A percentile compares a stretch with the other conserved stretches of the same genome.
Evolutionary conservation across 1,139 yeast genomes (phyloP).

Genomic region (Zygotorulaspora mrakii): DNA sequence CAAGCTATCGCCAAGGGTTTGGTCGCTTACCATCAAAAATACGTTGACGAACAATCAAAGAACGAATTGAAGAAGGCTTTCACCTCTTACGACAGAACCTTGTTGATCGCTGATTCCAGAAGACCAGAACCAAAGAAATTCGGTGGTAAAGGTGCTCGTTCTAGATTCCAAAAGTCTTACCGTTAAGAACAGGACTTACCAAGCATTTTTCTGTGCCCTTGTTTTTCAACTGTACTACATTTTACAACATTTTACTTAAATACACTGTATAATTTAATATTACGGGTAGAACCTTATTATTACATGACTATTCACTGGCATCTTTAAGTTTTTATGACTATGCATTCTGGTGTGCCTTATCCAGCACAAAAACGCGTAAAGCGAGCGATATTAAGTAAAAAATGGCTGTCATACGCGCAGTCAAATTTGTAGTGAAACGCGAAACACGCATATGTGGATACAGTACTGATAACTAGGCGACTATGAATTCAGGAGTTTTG

Average conservation of each 20-base stretch:
- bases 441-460: too few species aligned
- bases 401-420: too few species aligned
- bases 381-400: too few species aligned
- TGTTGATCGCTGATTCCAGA: constrained; percentile 99
- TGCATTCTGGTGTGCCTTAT: too few species aligned
- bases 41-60: constrained; percentile 98
- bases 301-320: neutral
- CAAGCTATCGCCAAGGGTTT: constrained; percentile 99
- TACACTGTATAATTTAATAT: constrained; percentile 35
- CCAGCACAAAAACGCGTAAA: too few species aligned
- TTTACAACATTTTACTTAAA: constrained; percentile 25
- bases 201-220: constrained; percentile 18
- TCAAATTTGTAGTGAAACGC: too few species aligned
- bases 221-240: constrained; percentile 20
- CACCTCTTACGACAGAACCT: constrained; percentile 97
- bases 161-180: constrained; percentile 99
- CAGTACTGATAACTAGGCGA: too few species aligned
- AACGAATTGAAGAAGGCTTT: constrained; percentile 98
- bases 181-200: constrained; percentile 57
- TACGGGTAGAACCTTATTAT: constrained; percentile 29
- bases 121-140: constrained; percentile 99
- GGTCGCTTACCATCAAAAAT: constrained; percentile 99
- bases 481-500: too few species aligned
- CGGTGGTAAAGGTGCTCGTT: constrained; percentile 99
- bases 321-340: too few species aligned